Percentiles rank a stretch among this genome's conserved stretches.
Evolutionary conservation across 2,329 filamentous ascomycete genomes (phyloP).

Genomic region (Proliferodiscus dingleyae): DNA sequence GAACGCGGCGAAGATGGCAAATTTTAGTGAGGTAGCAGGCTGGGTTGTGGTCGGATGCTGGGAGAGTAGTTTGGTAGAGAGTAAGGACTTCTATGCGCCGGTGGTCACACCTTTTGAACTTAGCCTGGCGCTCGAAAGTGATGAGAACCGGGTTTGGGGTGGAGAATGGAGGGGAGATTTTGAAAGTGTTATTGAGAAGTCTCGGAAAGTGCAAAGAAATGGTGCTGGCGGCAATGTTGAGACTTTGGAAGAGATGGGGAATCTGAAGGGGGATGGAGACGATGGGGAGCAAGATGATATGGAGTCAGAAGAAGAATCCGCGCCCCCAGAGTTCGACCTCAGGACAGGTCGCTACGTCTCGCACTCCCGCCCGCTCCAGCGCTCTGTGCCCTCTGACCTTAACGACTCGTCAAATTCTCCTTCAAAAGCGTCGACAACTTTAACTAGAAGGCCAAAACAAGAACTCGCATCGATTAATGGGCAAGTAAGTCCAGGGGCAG

Average conservation of each 20-base stretch:
- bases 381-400: not conserved
- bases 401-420: constrained; percentile 1
- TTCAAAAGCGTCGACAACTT: constrained; percentile 39
- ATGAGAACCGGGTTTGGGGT: constrained; percentile 77
- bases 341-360: constrained; percentile 80
- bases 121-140: constrained; percentile 67
- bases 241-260: constrained; percentile 23
- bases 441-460: constrained; percentile 60
- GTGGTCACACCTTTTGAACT: constrained; percentile 96
- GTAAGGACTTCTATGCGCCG: constrained; percentile 80
- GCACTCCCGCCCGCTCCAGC: constrained; percentile 68
- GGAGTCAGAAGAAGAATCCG: constrained; percentile 60
- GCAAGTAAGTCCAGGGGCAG: constrained; percentile 83
- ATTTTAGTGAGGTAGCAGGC: constrained; percentile 90
- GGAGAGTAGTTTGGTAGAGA: constrained; percentile 91
- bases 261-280: constrained; percentile 16
- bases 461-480: constrained; percentile 80
- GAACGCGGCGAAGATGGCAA: constrained; percentile 92
- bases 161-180: constrained; percentile 88
- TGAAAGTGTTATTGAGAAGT: constrained; percentile 51
- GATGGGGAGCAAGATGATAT: constrained; percentile 11
- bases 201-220: constrained; percentile 7
- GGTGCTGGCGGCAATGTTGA: constrained; percentile 8
- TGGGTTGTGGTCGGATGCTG: constrained; percentile 98
- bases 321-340: constrained; percentile 87